Conservation (phyloP, 805 yeast species). For the Candida loeiensis region DNA sequence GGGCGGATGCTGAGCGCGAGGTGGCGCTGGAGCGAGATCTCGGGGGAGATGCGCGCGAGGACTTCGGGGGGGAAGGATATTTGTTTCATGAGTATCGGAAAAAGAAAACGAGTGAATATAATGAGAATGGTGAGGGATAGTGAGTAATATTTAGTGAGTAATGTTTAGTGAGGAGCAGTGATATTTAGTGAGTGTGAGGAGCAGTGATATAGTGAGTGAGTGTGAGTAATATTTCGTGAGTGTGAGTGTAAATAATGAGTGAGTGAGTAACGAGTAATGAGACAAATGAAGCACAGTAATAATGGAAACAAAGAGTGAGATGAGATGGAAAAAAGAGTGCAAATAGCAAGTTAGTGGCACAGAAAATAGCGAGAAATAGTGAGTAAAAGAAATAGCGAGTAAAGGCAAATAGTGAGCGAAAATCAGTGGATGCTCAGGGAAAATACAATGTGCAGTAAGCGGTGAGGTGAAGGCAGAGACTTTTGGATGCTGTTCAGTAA, state of each 20-base stretch:
- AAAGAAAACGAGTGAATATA: not conserved
- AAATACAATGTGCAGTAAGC: no score
- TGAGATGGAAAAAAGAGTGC: not conserved
- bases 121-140: not conserved
- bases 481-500: no score
- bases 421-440: no score
- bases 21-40: constrained; percentile 75
- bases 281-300: not conserved
- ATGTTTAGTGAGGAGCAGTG: no score
- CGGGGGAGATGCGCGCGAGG: constrained; percentile 82
- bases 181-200: no score
- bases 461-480: no score
- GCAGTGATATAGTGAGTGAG: not conserved
- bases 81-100: constrained; percentile 8
- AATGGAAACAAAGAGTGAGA: not conserved
- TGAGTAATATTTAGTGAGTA: no score
- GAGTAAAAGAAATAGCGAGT: not conserved
- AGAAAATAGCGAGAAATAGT: not conserved
- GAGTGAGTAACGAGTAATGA: not conserved
- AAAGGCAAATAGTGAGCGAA: no score
- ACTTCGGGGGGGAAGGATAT: constrained; percentile 72
- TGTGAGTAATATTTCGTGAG: not conserved
- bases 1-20: constrained; percentile 75
- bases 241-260: not conserved
- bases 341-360: not conserved